Conservation (phyloP, 106 monocot genomes). For the Triglochin maritima region DNA sequence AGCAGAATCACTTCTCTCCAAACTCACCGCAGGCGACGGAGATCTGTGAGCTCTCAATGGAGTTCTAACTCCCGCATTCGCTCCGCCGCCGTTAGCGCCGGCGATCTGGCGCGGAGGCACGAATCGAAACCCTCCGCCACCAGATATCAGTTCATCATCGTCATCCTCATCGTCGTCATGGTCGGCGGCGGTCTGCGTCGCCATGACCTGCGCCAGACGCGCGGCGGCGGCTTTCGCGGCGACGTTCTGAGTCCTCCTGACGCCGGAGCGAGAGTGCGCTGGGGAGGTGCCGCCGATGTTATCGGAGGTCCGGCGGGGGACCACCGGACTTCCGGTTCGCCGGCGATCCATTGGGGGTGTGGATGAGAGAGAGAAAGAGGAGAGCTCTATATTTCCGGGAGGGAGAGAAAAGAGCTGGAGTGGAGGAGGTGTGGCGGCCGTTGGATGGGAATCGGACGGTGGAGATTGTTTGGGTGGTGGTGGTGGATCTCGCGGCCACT, state of each 20-base stretch:
- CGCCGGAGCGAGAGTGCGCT: constrained; percentile 35
- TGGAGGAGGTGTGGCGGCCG: background rate
- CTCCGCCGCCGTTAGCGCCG: constrained; percentile 10
- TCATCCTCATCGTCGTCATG: constrained; percentile 37
- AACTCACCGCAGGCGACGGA: constrained; percentile 35
- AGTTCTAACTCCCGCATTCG: background rate
- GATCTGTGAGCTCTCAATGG: constrained; percentile 28
- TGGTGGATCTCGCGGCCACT: too few species aligned
- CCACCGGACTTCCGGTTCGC: constrained; percentile 47
- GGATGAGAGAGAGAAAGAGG: background rate
- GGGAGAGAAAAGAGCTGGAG: background rate
- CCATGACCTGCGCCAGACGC: constrained; percentile 78
- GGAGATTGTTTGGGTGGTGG: background rate
- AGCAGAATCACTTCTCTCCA: background rate
- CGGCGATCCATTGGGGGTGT: constrained; percentile 37
- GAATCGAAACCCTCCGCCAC: constrained; percentile 1
- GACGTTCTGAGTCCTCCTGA: constrained; percentile 63
- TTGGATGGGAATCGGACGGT: constrained; percentile 2
- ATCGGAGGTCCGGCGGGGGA: constrained; percentile 47
- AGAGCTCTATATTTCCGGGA: background rate
- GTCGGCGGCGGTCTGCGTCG: constrained; percentile 40
- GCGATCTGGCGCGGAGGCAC: constrained; percentile 8
- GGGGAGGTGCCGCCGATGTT: constrained; percentile 56
- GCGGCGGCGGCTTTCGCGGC: constrained; percentile 68
- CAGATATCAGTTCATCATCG: constrained; percentile 9